Conservation (phyloP, 768 basidiomycete genomes). For the Trametes maxima region DNA sequence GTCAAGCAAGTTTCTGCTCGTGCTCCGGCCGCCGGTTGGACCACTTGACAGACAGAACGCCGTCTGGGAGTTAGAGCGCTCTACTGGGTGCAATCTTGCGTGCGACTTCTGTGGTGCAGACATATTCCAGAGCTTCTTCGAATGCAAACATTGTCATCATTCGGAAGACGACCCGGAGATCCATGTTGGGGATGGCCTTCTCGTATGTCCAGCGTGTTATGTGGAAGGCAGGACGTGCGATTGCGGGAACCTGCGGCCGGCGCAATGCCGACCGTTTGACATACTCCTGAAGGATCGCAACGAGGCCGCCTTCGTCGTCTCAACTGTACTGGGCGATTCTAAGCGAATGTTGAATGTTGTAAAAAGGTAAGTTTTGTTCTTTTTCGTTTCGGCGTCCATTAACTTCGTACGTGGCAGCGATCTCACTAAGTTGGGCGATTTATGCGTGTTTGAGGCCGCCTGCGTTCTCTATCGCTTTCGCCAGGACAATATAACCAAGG, state of each 20-base stretch:
- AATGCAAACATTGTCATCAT: constrained; percentile 53
- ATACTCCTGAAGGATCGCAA: constrained; percentile 49
- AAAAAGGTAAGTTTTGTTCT: background rate
- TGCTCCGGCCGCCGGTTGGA: background rate
- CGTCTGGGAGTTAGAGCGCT: constrained; percentile 22
- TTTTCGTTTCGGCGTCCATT: background rate
- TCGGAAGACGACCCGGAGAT: background rate
- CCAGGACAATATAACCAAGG: background rate
- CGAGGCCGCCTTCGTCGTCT: constrained; percentile 36
- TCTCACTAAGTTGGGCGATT: background rate
- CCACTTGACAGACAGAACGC: background rate
- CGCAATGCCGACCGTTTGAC: constrained; percentile 56
- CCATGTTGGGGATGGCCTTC: constrained; percentile 45
- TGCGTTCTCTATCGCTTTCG: constrained; percentile 16
- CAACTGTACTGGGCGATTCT: background rate
- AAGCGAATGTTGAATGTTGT: background rate
- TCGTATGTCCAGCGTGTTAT: constrained; percentile 73
- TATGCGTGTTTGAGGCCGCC: constrained; percentile 28
- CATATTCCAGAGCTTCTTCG: constrained; percentile 81
- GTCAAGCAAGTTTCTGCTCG: background rate
- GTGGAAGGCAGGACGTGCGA: constrained; percentile 75
- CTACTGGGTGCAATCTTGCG: constrained; percentile 33
- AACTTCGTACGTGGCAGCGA: constrained; percentile 1
- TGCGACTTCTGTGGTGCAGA: constrained; percentile 86
- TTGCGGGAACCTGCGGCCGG: constrained; percentile 62